Percentiles rank a stretch among this genome's conserved stretches.
Conservation (phyloP, 2,329 filamentous ascomycete species). For the Claviceps sorghi region DNA sequence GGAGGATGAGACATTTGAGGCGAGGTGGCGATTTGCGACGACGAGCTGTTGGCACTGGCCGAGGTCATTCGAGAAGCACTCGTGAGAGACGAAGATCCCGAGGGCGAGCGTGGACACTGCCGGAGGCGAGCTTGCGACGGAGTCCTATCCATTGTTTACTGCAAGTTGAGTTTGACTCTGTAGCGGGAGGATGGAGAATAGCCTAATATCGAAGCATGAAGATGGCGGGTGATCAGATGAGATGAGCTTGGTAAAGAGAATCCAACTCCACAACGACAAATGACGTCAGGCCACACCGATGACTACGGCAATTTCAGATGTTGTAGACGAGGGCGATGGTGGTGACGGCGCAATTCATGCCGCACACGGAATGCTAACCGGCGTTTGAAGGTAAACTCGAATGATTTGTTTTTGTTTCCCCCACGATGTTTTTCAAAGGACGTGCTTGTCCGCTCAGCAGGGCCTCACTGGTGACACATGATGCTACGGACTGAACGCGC, state of each 20-base stretch:
- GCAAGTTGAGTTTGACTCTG: background rate
- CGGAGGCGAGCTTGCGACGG: constrained; percentile 12
- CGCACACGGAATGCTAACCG: background rate
- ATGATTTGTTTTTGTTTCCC: background rate
- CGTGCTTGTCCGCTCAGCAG: constrained; percentile 1
- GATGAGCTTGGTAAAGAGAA: background rate
- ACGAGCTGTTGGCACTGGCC: constrained; percentile 27
- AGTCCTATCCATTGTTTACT: constrained; percentile 17
- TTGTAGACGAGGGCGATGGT: background rate
- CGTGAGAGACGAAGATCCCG: constrained; percentile 30
- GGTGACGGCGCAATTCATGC: background rate
- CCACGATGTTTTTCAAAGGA: background rate
- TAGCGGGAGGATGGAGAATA: background rate
- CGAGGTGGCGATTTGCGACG: constrained; percentile 24
- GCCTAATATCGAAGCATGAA: background rate
- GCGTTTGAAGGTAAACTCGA: background rate
- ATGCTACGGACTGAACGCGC: background rate
- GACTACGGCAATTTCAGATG: background rate
- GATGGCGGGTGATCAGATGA: background rate
- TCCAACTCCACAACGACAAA: background rate
- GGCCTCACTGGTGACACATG: background rate
- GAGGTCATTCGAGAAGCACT: constrained; percentile 26
- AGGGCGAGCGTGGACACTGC: constrained; percentile 27
- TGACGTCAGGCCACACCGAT: background rate
- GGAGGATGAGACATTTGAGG: constrained; percentile 22